Conservation (phyloP, 495 filamentous ascomycete genomes). For the Monascus purpureus region DNA sequence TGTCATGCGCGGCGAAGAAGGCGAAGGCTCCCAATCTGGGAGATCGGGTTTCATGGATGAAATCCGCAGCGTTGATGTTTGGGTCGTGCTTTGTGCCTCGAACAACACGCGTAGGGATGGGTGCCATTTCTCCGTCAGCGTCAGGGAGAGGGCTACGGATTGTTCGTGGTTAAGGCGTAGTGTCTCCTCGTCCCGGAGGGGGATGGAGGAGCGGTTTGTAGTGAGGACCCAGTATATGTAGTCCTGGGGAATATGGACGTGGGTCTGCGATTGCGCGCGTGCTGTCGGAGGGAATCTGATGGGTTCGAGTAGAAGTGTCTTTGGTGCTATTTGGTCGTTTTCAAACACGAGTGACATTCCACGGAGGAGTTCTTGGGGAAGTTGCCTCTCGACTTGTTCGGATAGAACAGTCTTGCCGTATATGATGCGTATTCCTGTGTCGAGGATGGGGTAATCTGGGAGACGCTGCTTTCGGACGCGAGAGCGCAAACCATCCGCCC, state of each 20-base stretch:
- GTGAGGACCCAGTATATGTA: slow-evolving; percentile 29
- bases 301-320: slow-evolving; percentile 22
- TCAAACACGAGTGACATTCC: slow-evolving; percentile 18
- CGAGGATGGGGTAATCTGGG: slow-evolving; percentile 23
- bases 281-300: slow-evolving; percentile 19
- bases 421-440: slow-evolving; percentile 28
- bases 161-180: slow-evolving; percentile 8
- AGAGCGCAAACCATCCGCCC: slow-evolving; percentile 31
- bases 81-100: slow-evolving; percentile 16
- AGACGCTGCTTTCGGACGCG: slow-evolving; percentile 26
- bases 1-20: slow-evolving; percentile 43
- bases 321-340: slow-evolving; percentile 11
- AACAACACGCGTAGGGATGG: slow-evolving; percentile 20
- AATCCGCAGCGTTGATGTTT: slow-evolving; percentile 18
- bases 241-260: slow-evolving; percentile 11
- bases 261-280: slow-evolving; percentile 4
- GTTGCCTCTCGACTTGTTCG: slow-evolving; percentile 10
- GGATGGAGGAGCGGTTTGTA: slow-evolving; percentile 7
- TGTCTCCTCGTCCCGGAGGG: slow-evolving; percentile 9
- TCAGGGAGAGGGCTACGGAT: slow-evolving; percentile 9
- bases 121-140: slow-evolving; percentile 14
- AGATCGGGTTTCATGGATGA: slow-evolving; percentile 26
- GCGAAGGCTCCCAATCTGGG: slow-evolving; percentile 14
- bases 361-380: slow-evolving; percentile 9
- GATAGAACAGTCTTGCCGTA: slow-evolving; percentile 28